Percentiles rank a stretch among this genome's conserved stretches.
Conservation (phyloP, 139 green algal species). For the Chlamydomonas eustigma region DNA sequence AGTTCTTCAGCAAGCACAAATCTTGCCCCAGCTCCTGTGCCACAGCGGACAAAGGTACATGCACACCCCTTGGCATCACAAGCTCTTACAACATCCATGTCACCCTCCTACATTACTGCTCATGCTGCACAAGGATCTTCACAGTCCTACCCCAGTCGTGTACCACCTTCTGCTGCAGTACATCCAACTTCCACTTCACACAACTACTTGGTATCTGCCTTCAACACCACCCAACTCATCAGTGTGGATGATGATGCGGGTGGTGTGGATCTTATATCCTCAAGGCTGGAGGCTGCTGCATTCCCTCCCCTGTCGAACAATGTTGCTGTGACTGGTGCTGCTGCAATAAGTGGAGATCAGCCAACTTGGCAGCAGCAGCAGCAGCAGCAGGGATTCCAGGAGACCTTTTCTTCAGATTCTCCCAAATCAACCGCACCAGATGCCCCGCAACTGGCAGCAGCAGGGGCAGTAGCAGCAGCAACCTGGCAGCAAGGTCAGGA, state of each 20-base stretch:
- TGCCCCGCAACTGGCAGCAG: too few relatives aligned
- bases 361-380: neutral
- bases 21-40: too few relatives aligned
- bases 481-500: neutral
- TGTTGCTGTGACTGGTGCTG: neutral
- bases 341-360: too few relatives aligned
- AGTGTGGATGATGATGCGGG: neutral
- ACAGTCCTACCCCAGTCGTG: neutral
- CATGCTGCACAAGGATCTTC: neutral
- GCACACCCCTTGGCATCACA: neutral
- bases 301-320: neutral
- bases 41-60: too few relatives aligned
- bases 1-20: too few relatives aligned
- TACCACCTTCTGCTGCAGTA: neutral
- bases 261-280: neutral
- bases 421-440: too few relatives aligned
- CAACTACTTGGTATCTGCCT: neutral
- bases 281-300: neutral
- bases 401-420: neutral
- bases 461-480: neutral
- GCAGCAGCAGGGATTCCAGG: neutral
- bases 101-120: neutral
- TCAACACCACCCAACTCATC: neutral
- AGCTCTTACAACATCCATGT: neutral
- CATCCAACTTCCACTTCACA: neutral